phyloP scores from a whole-genome alignment of 2,329 filamentous ascomycete species.

The Nigrospora osmanthi region DNA sequence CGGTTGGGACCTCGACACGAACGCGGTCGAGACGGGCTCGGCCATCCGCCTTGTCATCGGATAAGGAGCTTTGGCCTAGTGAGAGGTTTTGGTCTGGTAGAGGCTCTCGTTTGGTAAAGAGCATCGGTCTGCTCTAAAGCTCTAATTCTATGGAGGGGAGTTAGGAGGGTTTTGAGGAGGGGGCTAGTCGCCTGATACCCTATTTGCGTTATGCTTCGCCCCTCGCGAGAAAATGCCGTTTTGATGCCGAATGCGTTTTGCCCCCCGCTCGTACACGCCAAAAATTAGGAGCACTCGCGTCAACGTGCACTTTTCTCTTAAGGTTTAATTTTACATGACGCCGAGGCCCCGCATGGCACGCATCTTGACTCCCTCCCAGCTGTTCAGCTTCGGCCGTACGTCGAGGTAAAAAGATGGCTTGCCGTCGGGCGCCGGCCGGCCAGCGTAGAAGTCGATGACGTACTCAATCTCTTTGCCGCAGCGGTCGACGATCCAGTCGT shows the following conservation, averaged over 20 bases:
- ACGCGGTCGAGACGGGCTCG: constrained; percentile 58
- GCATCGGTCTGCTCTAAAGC: no score
- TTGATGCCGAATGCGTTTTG: no score
- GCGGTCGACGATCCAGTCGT: constrained; percentile 94
- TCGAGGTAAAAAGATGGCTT: constrained; percentile 58
- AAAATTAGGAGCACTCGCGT: no score
- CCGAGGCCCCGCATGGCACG: constrained; percentile 43
- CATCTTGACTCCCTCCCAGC: constrained; percentile 63
- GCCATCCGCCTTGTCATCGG: constrained; percentile 32
- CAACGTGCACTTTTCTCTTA: no score
- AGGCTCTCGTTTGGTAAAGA: no score
- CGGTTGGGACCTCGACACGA: constrained; percentile 61
- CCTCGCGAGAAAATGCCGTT: no score
- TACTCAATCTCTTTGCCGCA: constrained; percentile 85
- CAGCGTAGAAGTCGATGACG: constrained; percentile 96
- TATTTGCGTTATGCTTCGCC: no score
- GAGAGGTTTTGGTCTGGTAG: neutral
- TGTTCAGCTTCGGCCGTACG: constrained; percentile 61
- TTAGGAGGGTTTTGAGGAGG: no score
- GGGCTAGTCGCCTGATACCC: no score
- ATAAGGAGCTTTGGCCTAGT: neutral
- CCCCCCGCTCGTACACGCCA: no score
- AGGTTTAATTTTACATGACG: constrained; percentile 27
- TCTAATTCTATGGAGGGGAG: no score
- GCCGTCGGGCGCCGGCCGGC: constrained; percentile 35